These are phyloP conservation scores for Pseudogymnoascus sp. DNA, from an alignment of 2,329 filamentous ascomycete genomes.

Conservation along the genomic window DNA sequence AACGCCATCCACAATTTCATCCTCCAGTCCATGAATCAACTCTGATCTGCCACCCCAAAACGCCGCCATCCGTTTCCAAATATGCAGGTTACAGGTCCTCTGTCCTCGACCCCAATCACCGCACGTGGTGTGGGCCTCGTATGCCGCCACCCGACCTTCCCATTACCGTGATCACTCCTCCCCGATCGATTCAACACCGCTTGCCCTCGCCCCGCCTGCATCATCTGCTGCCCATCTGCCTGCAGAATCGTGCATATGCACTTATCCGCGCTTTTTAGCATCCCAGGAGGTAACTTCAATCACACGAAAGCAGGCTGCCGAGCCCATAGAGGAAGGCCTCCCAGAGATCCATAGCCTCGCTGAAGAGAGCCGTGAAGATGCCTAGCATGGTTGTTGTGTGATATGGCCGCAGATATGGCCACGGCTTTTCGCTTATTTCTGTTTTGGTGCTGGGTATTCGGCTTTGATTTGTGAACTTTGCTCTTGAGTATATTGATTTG, in stretches of 20 bases:
- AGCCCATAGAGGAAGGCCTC: constrained; percentile 17
- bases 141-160: background rate
- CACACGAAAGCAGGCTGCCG: constrained; percentile 11
- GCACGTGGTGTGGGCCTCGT: background rate
- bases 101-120: background rate
- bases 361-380: constrained; percentile 18
- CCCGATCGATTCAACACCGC: background rate
- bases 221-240: background rate
- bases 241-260: constrained; percentile 7
- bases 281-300: background rate
- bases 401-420: background rate
- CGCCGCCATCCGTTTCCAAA: background rate
- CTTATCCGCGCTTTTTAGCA: background rate
- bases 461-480: background rate
- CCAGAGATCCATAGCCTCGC: constrained; percentile 21
- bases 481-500: background rate
- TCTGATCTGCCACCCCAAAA: background rate
- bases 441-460: background rate
- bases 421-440: background rate
- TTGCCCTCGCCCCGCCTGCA: background rate
- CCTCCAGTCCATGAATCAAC: background rate
- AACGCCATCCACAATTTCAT: background rate
- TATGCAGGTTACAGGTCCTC: background rate
- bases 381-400: constrained; percentile 16
- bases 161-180: background rate